Conservation (phyloP, 2,329 filamentous ascomycete genomes). For the Aspergillus spinulosporus region DNA sequence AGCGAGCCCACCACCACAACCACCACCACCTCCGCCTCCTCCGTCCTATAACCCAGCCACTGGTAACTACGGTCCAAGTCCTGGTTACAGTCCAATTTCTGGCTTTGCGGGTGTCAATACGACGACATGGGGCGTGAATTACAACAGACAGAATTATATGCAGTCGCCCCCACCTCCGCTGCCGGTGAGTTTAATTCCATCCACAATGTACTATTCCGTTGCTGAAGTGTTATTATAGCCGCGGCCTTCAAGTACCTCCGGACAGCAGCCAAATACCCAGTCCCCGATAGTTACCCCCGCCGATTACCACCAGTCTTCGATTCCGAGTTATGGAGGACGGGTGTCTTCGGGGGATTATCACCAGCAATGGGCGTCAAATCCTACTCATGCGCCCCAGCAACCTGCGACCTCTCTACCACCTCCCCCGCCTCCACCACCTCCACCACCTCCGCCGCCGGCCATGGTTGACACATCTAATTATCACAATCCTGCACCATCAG, state of each 20-base stretch:
- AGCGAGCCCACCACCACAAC: conserved; percentile 18
- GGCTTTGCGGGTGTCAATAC: conserved; percentile 30
- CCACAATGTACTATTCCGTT: conserved; percentile 1
- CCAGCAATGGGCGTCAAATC: conserved; percentile 26
- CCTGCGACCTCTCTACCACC: conserved; percentile 29
- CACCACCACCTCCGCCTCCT: conserved; percentile 28
- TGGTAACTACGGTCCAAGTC: conserved; percentile 31
- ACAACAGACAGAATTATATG: conserved; percentile 37
- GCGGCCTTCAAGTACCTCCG: conserved; percentile 36
- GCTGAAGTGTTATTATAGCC: conserved; percentile 30
- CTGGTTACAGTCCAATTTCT: conserved; percentile 29
- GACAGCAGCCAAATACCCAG: conserved; percentile 20
- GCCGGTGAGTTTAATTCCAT: conserved; percentile 33
- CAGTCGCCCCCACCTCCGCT: conserved; percentile 38
- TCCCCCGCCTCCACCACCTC: conserved; percentile 35
- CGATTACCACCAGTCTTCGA: conserved; percentile 21
- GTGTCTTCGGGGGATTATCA: conserved; percentile 11
- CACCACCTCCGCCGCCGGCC: conserved; percentile 32
- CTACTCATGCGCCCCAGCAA: conserved; percentile 27
- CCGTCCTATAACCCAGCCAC: conserved; percentile 30
- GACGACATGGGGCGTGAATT: conserved; percentile 46
- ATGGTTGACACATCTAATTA: conserved; percentile 27
- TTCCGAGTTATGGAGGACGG: conserved; percentile 22
- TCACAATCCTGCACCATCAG: conserved; percentile 28
- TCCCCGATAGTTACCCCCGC: conserved; percentile 21